Evolutionary conservation across 805 yeast species (phyloP).

Genomic region (Wickerhamiella shivajii): DNA sequence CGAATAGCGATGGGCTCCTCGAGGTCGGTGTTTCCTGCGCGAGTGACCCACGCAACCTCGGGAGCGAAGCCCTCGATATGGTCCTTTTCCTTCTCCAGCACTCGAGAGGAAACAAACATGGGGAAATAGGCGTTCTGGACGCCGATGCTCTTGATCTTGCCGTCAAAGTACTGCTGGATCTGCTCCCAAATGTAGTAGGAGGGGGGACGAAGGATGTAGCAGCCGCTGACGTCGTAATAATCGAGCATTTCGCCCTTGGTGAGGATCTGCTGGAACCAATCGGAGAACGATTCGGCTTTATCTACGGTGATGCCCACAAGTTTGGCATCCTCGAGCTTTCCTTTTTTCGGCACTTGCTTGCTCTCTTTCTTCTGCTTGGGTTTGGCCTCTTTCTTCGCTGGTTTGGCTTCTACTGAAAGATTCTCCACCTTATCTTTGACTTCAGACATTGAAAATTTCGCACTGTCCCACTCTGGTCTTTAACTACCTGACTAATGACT

Average conservation of each 20-base stretch:
- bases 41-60: slow-evolving; percentile 99
- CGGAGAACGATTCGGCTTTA: slow-evolving; percentile 80
- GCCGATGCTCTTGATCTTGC: slow-evolving; percentile 67
- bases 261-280: slow-evolving; percentile 94
- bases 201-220: slow-evolving; percentile 93
- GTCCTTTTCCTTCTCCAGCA: slow-evolving; percentile 93
- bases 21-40: slow-evolving; percentile 83
- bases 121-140: slow-evolving; percentile 96
- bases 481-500: no score
- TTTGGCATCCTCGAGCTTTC: slow-evolving; percentile 69
- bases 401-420: no score
- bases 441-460: no score
- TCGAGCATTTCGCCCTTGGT: slow-evolving; percentile 98
- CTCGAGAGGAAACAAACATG: slow-evolving; percentile 88
- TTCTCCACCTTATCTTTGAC: no score
- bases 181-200: slow-evolving; percentile 91
- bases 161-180: slow-evolving; percentile 79
- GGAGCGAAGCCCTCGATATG: slow-evolving; percentile 99
- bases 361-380: slow-evolving; percentile 9
- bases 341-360: slow-evolving; percentile 20
- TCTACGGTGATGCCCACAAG: slow-evolving; percentile 92
- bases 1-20: slow-evolving; percentile 98
- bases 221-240: slow-evolving; percentile 96
- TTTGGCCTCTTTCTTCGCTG: neutral
- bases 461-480: no score